phyloP scores from a whole-genome alignment of 2,329 filamentous ascomycete genomes.

The Cytospora mali region DNA sequence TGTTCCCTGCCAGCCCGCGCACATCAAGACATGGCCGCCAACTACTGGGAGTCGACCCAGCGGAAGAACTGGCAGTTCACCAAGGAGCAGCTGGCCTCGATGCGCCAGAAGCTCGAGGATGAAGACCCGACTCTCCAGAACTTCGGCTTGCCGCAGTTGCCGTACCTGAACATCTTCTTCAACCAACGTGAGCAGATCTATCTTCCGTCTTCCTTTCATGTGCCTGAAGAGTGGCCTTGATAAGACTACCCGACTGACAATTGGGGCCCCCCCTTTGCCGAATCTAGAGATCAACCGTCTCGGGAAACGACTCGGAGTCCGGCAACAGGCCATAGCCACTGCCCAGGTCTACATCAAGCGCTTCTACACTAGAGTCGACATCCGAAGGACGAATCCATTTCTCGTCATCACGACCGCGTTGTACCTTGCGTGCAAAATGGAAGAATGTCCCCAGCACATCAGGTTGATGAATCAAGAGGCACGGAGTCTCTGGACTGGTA shows the following conservation, averaged over 20 bases:
- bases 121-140: constrained; percentile 73
- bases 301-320: constrained; percentile 78
- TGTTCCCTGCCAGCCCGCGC: constrained; percentile 25
- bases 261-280: constrained; percentile 1
- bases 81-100: constrained; percentile 74
- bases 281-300: constrained; percentile 74
- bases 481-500: constrained; percentile 77
- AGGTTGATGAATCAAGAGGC: constrained; percentile 86
- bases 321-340: constrained; percentile 91
- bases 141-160: constrained; percentile 79
- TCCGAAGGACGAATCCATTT: constrained; percentile 90
- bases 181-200: constrained; percentile 74
- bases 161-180: constrained; percentile 88
- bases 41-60: constrained; percentile 96
- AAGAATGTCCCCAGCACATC: constrained; percentile 96
- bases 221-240: background rate
- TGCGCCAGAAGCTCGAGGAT: constrained; percentile 76
- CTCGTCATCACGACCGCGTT: constrained; percentile 90
- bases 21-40: constrained; percentile 72
- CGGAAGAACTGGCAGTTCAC: constrained; percentile 88
- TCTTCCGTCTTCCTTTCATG: background rate
- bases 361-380: constrained; percentile 89
- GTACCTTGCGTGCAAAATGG: constrained; percentile 97
- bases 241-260: constrained; percentile 6
- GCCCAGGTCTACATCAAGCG: constrained; percentile 93